These are phyloP conservation scores for Modicella reniformis DNA, from an alignment of 371 early-diverging fungal genomes.

Conservation along the genomic window DNA sequence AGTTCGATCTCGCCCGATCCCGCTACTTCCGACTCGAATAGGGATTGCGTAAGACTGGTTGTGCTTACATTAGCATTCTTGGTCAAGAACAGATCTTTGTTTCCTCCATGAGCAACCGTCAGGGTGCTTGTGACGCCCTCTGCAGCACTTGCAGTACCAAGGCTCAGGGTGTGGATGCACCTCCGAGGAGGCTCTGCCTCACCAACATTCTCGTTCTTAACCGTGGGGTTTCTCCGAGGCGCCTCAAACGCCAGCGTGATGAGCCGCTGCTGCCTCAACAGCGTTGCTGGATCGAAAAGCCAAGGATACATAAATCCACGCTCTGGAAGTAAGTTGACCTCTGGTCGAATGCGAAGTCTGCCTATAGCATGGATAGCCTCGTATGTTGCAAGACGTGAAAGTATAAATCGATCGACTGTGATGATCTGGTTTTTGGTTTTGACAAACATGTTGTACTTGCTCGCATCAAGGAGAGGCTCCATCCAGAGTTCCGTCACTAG, in stretches of 20 bases:
- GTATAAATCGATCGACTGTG: constrained; percentile 61
- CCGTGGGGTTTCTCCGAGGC: constrained; percentile 7
- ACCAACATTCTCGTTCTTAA: background rate
- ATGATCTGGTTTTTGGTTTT: constrained; percentile 62
- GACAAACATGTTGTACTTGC: constrained; percentile 48
- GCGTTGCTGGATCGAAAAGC: constrained; percentile 53
- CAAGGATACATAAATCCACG: constrained; percentile 49
- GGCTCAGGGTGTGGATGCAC: constrained; percentile 44
- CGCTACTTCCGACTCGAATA: constrained; percentile 33
- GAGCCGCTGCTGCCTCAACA: constrained; percentile 49
- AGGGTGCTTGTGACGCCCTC: constrained; percentile 8
- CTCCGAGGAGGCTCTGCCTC: constrained; percentile 6
- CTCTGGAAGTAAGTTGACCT: constrained; percentile 29
- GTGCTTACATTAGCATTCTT: constrained; percentile 40
- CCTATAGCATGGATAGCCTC: constrained; percentile 75
- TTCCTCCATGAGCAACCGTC: constrained; percentile 3
- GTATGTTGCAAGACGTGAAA: constrained; percentile 75
- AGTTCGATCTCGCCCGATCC: constrained; percentile 24
- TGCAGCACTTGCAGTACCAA: constrained; percentile 11
- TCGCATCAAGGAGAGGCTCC: constrained; percentile 65
- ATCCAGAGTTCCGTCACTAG: constrained; percentile 79
- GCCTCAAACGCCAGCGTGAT: constrained; percentile 48
- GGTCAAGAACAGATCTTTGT: constrained; percentile 26
- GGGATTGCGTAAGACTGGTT: constrained; percentile 35
- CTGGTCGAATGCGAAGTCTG: constrained; percentile 45